These are phyloP conservation scores for Aspergillus sp. DNA, from an alignment of 2,329 filamentous ascomycete species.

Conservation along the genomic window DNA sequence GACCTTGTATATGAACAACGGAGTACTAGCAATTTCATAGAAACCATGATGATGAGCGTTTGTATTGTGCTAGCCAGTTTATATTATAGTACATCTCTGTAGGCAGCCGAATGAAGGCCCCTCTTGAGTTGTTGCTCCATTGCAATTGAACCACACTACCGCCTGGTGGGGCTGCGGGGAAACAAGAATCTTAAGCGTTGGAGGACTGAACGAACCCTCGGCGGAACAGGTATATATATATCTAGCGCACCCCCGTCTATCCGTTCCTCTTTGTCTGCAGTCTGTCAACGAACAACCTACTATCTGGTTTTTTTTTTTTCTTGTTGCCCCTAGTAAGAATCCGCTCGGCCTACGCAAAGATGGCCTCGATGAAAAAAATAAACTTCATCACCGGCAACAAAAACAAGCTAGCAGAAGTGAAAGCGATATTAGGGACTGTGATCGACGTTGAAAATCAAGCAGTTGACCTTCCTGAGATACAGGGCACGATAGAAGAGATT, in stretches of 20 bases:
- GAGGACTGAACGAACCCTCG: neutral
- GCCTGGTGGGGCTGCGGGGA: constrained; percentile 3
- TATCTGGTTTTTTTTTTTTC: too few relatives aligned
- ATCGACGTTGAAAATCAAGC: constrained; percentile 73
- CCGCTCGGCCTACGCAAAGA: constrained; percentile 23
- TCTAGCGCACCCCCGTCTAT: neutral
- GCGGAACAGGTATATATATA: neutral
- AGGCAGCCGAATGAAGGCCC: neutral
- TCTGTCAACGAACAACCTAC: neutral
- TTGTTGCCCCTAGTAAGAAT: neutral
- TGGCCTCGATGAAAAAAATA: constrained; percentile 57
- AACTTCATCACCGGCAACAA: constrained; percentile 97
- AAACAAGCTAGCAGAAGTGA: constrained; percentile 89
- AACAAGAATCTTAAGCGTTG: constrained; percentile 1
- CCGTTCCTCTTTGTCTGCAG: neutral
- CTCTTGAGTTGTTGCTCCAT: neutral
- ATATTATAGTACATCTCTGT: neutral
- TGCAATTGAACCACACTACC: neutral
- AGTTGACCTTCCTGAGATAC: constrained; percentile 83
- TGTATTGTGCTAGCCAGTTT: neutral
- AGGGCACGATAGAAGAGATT: constrained; percentile 90
- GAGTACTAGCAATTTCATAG: constrained; percentile 24
- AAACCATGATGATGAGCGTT: neutral
- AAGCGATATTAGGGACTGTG: constrained; percentile 74
- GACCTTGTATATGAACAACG: constrained; percentile 28